Evolutionary conservation across 352 stramenopile species (phyloP).

Genomic region (Globisporangium rhizosaccharum): DNA sequence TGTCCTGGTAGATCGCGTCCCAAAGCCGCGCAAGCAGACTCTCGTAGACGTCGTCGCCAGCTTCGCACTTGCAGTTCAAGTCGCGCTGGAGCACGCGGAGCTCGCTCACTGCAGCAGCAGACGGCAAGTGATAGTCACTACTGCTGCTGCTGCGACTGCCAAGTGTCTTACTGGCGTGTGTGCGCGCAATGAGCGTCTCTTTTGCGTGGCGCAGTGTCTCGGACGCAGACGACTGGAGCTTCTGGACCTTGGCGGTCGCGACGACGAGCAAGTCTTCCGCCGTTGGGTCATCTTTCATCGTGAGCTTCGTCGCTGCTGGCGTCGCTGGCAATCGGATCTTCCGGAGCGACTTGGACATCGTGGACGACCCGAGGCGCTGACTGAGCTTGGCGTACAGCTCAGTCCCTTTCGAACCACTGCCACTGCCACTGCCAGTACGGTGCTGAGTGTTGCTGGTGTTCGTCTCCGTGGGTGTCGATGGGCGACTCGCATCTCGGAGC

Average conservation of each 20-base stretch:
- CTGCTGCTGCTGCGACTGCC: neutral
- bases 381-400: constrained; percentile 25
- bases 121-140: constrained; percentile 18
- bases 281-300: constrained; percentile 52
- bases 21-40: constrained; percentile 54
- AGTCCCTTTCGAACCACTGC: neutral
- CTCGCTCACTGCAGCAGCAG: constrained; percentile 28
- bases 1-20: constrained; percentile 46
- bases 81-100: constrained; percentile 53
- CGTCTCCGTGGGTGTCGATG: neutral
- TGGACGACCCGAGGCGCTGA: constrained; percentile 17
- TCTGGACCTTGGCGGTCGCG: constrained; percentile 46
- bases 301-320: constrained; percentile 38
- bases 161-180: constrained; percentile 2
- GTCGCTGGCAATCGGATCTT: constrained; percentile 39
- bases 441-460: neutral
- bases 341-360: constrained; percentile 35
- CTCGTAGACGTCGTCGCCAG: constrained; percentile 63
- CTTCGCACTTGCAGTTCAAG: constrained; percentile 54
- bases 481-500: neutral
- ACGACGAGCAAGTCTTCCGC: constrained; percentile 56
- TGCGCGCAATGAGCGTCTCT: constrained; percentile 26
- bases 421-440: constrained; percentile 1
- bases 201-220: constrained; percentile 30
- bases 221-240: constrained; percentile 32